phyloP scores from a whole-genome alignment of 495 filamentous ascomycete species.

The Penicillium egyptiacum region DNA sequence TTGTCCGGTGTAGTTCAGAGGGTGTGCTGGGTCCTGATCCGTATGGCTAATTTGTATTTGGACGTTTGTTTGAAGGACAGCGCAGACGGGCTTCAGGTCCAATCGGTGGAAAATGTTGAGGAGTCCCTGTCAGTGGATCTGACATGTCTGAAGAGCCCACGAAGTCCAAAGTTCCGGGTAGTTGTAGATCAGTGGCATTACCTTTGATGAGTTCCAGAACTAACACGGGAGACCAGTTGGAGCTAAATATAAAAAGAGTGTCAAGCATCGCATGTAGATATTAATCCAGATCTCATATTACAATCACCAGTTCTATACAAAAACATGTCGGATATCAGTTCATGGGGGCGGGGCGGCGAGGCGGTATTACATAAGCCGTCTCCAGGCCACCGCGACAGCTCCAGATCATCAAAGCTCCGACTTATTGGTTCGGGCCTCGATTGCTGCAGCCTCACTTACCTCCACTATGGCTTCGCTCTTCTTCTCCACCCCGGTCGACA shows the following conservation, averaged over 20 bases:
- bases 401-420: slow-evolving; percentile 10
- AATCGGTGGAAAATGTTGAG: slow-evolving; percentile 7
- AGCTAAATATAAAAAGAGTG: not conserved
- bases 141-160: slow-evolving; percentile 1
- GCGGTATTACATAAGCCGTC: slow-evolving; percentile 6
- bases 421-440: slow-evolving; percentile 3
- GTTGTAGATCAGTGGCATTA: slow-evolving; percentile 1
- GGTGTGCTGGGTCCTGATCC: slow-evolving; percentile 1
- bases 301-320: not conserved
- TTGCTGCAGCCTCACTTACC: slow-evolving; percentile 13
- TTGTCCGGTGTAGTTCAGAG: not conserved
- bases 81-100: not conserved
- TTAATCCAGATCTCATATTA: not conserved
- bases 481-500: slow-evolving; percentile 97
- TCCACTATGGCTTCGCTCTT: slow-evolving; percentile 84
- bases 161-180: not conserved
- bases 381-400: slow-evolving; percentile 17
- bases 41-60: slow-evolving; percentile 3
- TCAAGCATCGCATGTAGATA: not conserved
- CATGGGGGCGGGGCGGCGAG: slow-evolving; percentile 4
- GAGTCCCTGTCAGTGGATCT: not conserved
- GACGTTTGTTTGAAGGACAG: not conserved
- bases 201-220: not conserved
- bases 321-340: not conserved
- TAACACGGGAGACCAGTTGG: not conserved